Base-by-base conservation (phyloP, 108 stramenopile genomes). In the Discostella stelligeroides region DNA sequence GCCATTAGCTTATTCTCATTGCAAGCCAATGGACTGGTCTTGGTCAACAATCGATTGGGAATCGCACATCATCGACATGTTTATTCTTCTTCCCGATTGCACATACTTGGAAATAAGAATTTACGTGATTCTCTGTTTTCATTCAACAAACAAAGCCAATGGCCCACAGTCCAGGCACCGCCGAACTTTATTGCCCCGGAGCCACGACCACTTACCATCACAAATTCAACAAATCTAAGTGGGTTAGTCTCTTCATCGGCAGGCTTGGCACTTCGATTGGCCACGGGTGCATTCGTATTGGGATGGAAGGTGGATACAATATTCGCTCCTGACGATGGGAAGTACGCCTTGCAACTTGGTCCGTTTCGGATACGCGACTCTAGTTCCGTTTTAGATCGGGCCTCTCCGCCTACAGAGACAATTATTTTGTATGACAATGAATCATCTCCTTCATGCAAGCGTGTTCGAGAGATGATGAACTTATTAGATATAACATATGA, bases 381-480 rank as follows among this genome's bases (percentile, higher is more conserved):
- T n/a, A 85, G 86, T 24, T 75, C 83, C 23, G 84, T 88, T 15
- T 71, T 93, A 60, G 47, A 66, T 10, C 62, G 66, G 29, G 82
- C 78, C 0, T 55, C 79, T 17, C 57, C 79, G 46, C 91, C 92
- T 12, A 17, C 38, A 0, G n/a, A 88, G 50, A 87, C 86, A 21
- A 64, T 98, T 18, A 86, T 97, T 15, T 43, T 98, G 11, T 98
- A 97, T 75, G 95, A 95, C 56, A 94, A 85, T 42, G 96, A 96
- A 49, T 79, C 86, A 1, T 94, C 85, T 50, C 95, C 97, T 6
- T 86, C 72, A 60, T 95, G 94, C 77, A 83, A 87, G 34, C 85
- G 90, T 38, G 96, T 98, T 25, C 78, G 95, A 40, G 97, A 98
- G 80, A 84, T 82, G 21, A 66, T 91, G 61, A 88, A 84, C 68